Evolutionary conservation across 306 rosid genomes (phyloP), one percentile per base, ranked within the genome.

Genomic region (Coriaria nepalensis): DNA sequence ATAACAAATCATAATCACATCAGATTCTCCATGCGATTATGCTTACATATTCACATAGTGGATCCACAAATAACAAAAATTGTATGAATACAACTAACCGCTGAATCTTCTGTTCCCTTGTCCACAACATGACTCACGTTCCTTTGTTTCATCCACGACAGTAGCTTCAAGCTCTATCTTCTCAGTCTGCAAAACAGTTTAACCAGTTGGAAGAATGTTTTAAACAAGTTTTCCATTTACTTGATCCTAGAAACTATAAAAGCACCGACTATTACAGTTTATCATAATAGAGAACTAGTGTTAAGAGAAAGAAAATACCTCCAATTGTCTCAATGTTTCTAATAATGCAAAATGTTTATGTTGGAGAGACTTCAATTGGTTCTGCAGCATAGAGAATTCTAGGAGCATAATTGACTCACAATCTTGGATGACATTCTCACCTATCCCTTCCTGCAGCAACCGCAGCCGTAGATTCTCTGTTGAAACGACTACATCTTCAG

Each of bases 61-160:
- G 29, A 20, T 20, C 29, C 29, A 20, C 1, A 20, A 20, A 20
- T 20, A 20, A 20, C 47, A 40, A 41, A 52, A 52, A 42, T 44
- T 37, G 34, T 40, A 45, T 66, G 52, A 38, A 63, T 20, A 20
- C 29, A 50, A 75, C 94, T 71, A 62, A 90, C 98, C 98, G 49
- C 96, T 90, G 63, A 79, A 79, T 63, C 98, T 74, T 71, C 98
- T 59, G 69, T 84, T 75, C 56, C 83, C 97, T 71, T 84, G 93
- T 65, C 79, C 81, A 43, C 95, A 84, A 55, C 76, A 90, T 56
- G 95, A 82, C 58, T 90, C 95, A 2, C 95, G 95, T 57, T 85
- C 98, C 79, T 90, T 90, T 47, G 98, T 90, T 82, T 90, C 98
- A 64, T 90, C 98, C 50, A 90, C 93, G 32, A 90, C 98, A 55